phyloP scores from a whole-genome alignment of 495 filamentous ascomycete genomes.

The Chaetomium fimeti region DNA sequence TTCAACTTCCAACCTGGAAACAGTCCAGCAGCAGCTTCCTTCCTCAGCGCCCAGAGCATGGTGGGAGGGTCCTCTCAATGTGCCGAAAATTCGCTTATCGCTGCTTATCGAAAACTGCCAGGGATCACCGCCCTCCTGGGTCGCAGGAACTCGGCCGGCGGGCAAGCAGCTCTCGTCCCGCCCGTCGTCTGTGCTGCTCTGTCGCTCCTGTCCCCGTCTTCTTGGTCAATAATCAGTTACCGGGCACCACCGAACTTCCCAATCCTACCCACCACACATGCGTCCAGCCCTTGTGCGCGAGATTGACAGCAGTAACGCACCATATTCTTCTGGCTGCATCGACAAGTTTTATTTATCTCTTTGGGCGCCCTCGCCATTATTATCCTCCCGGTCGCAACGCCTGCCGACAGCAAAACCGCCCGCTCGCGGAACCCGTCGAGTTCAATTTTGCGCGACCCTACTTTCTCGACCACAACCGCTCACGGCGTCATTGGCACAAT shows the following conservation, averaged over 20 bases:
- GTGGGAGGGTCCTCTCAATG: neutral
- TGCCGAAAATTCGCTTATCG: constrained; percentile 41
- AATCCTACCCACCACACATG: constrained; percentile 26
- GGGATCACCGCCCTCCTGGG: constrained; percentile 24
- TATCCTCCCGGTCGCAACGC: constrained; percentile 23
- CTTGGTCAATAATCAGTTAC: constrained; percentile 25
- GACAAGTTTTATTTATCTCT: constrained; percentile 10
- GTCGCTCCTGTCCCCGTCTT: constrained; percentile 28
- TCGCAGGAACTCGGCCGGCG: constrained; percentile 25
- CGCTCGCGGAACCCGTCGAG: constrained; percentile 21
- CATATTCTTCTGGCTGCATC: constrained; percentile 1
- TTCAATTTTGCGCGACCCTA: constrained; percentile 33
- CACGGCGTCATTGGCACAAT: constrained; percentile 24
- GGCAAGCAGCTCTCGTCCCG: constrained; percentile 22
- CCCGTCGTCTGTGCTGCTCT: constrained; percentile 28
- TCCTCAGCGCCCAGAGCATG: no score
- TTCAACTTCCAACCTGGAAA: neutral
- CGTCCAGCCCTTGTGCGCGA: constrained; percentile 1
- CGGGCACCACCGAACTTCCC: constrained; percentile 17
- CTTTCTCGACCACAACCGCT: constrained; percentile 21
- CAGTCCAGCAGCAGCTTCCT: no score
- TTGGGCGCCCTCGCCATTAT: neutral
- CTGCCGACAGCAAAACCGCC: constrained; percentile 26
- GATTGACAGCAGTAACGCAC: neutral
- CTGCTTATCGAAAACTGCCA: constrained; percentile 35